Evolutionary conservation across 371 early-diverging fungal species (phyloP).

Genomic region (Astathelohania contejeani): DNA sequence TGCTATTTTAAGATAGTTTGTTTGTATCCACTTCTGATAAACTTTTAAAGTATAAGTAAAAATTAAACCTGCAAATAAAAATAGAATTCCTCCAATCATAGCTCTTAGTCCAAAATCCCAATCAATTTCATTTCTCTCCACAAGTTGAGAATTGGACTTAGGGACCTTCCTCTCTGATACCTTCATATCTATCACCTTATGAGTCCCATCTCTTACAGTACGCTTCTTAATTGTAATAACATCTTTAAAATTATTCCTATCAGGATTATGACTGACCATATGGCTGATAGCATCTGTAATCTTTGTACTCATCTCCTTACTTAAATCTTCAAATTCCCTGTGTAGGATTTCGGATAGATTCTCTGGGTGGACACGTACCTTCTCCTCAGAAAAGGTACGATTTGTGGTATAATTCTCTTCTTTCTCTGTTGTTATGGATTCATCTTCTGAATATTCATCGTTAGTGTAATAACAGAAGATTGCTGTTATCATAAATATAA

Average conservation of each 20-base stretch:
- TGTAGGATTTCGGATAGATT: constrained; percentile 18
- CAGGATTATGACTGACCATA: constrained; percentile 3
- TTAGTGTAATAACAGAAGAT: too few species aligned
- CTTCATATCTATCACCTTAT: constrained; percentile 35
- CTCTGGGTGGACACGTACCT: constrained; percentile 23
- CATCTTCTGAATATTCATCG: too few species aligned
- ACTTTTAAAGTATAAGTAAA: constrained; percentile 46
- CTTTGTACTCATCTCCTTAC: constrained; percentile 34
- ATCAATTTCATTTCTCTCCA: not conserved
- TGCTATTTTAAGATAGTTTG: constrained; percentile 14
- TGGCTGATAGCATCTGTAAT: constrained; percentile 19
- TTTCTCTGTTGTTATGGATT: too few species aligned
- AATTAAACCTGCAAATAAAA: constrained; percentile 37
- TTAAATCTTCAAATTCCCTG: constrained; percentile 39
- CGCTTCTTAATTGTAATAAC: constrained; percentile 43
- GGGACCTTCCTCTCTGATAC: constrained; percentile 43
- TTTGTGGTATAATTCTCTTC: too few species aligned
- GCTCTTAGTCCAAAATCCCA: constrained; percentile 22
- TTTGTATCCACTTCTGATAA: constrained; percentile 29
- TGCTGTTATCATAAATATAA: too few species aligned
- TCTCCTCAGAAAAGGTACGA: constrained; percentile 10
- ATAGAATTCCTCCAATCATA: constrained; percentile 25
- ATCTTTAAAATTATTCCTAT: constrained; percentile 38
- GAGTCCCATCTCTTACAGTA: constrained; percentile 32
- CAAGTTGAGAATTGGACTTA: constrained; percentile 4